These are phyloP conservation scores for Penicillium pancosmium DNA, from an alignment of 495 filamentous ascomycete species.

Conservation along the genomic window DNA sequence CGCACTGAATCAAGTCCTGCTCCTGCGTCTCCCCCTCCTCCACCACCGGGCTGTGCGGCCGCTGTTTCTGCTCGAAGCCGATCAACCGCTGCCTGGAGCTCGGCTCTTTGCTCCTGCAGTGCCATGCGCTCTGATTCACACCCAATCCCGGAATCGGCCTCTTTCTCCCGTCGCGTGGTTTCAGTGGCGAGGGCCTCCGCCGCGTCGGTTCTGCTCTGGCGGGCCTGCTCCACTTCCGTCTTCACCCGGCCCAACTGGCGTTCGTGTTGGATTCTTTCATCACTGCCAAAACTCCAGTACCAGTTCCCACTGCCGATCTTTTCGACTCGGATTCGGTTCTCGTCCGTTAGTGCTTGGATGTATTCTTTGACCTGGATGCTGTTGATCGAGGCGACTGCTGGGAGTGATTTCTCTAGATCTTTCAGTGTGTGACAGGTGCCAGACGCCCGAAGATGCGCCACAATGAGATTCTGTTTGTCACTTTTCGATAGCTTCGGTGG, in stretches of 20 bases:
- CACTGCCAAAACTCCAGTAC: slow-evolving; percentile 76
- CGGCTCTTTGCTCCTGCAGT: slow-evolving; percentile 29
- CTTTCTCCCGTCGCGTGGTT: slow-evolving; percentile 20
- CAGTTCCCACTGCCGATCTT: slow-evolving; percentile 82
- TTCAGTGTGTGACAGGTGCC: slow-evolving; percentile 70
- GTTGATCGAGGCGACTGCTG: slow-evolving; percentile 67
- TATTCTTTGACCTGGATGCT: slow-evolving; percentile 72
- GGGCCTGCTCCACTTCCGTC: slow-evolving; percentile 57
- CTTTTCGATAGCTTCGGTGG: slow-evolving; percentile 64
- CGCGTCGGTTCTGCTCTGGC: slow-evolving; percentile 26
- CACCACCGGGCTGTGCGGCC: slow-evolving; percentile 12
- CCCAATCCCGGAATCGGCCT: slow-evolving; percentile 20
- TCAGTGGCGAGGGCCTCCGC: slow-evolving; percentile 30
- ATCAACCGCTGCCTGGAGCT: slow-evolving; percentile 30
- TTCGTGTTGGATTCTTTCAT: slow-evolving; percentile 59
- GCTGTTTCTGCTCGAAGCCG: slow-evolving; percentile 24
- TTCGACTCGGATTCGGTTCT: slow-evolving; percentile 68
- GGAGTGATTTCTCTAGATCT: slow-evolving; percentile 73
- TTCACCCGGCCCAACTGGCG: slow-evolving; percentile 49
- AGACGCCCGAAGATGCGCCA: slow-evolving; percentile 64
- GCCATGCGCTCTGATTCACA: slow-evolving; percentile 26
- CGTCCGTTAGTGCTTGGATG: slow-evolving; percentile 64
- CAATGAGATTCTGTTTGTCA: slow-evolving; percentile 64
- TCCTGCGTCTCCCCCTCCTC: slow-evolving; percentile 3
- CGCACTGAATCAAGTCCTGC: slow-evolving; percentile 41